Conservation (phyloP, 2,329 filamentous ascomycete genomes). For the Helotiales sp. region DNA sequence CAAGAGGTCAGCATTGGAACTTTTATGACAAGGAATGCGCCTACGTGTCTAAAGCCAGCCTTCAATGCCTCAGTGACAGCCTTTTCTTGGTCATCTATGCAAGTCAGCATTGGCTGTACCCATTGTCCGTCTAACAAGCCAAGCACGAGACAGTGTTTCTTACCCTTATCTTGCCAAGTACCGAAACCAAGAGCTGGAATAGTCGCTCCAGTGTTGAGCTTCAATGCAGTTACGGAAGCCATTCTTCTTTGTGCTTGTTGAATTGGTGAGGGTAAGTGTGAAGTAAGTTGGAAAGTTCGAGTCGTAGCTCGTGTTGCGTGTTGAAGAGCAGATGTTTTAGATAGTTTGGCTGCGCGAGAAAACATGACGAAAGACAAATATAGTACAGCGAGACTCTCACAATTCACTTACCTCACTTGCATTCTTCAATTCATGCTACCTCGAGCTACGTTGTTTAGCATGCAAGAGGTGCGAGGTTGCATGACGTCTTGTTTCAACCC, state of each 20-base stretch:
- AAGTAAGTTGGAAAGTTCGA: slow-evolving; percentile 21
- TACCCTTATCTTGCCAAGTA: slow-evolving; percentile 39
- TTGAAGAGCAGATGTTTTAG: too few species aligned
- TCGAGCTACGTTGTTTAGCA: too few species aligned
- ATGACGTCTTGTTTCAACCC: too few species aligned
- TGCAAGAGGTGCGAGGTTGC: too few species aligned
- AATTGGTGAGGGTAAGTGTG: slow-evolving; percentile 17
- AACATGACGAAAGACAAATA: slow-evolving; percentile 19
- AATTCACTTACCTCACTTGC: background rate
- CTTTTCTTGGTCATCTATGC: slow-evolving; percentile 41
- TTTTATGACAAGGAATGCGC: slow-evolving; percentile 23
- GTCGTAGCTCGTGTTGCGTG: slow-evolving; percentile 14
- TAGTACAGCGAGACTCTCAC: background rate
- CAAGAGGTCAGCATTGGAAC: background rate
- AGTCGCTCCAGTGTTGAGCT: slow-evolving; percentile 42
- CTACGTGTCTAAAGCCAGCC: slow-evolving; percentile 40
- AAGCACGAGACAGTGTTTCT: too few species aligned
- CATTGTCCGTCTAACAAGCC: too few species aligned
- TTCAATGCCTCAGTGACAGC: slow-evolving; percentile 49
- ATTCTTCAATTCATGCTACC: too few species aligned
- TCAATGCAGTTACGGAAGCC: slow-evolving; percentile 33
- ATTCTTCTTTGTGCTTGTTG: slow-evolving; percentile 20
- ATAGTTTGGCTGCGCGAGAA: slow-evolving; percentile 13
- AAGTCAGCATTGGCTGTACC: too few species aligned
- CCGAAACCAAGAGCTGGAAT: slow-evolving; percentile 45